Evolutionary conservation across 2,329 filamentous ascomycete species (phyloP).

Genomic region (Teratosphaeriaceae sp.): DNA sequence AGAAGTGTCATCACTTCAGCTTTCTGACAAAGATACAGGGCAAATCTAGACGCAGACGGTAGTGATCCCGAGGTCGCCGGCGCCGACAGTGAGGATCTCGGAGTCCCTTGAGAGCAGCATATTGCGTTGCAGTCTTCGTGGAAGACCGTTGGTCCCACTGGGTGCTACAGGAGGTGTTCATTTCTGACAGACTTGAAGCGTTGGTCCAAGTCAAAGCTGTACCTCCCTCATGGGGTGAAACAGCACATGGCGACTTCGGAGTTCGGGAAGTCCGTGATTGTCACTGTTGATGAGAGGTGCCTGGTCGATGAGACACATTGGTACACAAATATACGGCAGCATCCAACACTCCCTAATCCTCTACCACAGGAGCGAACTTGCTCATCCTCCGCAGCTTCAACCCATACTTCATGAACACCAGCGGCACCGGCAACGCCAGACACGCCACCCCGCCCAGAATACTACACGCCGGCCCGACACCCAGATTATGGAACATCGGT

Average conservation of each 20-base stretch:
- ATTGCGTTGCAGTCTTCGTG: background rate
- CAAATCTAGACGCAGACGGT: conserved; percentile 40
- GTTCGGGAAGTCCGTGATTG: no score
- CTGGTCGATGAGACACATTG: no score
- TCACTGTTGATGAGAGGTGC: no score
- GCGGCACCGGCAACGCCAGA: conserved; percentile 37
- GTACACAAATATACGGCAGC: no score
- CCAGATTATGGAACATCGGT: conserved; percentile 37
- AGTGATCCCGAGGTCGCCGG: conserved; percentile 48
- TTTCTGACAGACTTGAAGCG: no score
- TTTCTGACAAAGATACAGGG: conserved; percentile 3
- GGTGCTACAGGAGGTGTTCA: no score
- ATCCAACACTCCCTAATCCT: conserved; percentile 1
- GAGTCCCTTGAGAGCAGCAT: background rate
- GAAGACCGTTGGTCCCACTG: background rate
- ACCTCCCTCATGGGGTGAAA: no score
- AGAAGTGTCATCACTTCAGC: conserved; percentile 2
- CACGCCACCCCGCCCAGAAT: conserved; percentile 37
- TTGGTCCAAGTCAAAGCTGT: no score
- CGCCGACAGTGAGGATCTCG: conserved; percentile 26
- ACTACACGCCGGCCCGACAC: conserved; percentile 36
- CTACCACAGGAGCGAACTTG: conserved; percentile 35
- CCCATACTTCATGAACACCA: conserved; percentile 40
- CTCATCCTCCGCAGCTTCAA: conserved; percentile 35
- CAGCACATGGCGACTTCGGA: no score